Conservation (phyloP, 768 basidiomycete genomes). For the Serendipita vermifera region DNA sequence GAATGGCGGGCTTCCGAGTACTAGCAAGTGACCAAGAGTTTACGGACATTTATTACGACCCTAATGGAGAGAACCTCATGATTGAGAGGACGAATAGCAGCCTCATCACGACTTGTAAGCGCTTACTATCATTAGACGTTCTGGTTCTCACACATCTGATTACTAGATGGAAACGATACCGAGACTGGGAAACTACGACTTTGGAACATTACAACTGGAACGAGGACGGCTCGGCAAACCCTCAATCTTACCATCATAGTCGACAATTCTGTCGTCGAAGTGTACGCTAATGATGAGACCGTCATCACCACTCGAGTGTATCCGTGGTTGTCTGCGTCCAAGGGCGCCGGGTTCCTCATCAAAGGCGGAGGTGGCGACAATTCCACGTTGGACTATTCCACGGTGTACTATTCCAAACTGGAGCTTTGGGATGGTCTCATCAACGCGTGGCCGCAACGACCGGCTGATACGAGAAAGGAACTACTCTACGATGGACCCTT, state of each 20-base stretch:
- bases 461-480: slow-evolving; percentile 13
- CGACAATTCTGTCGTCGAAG: slow-evolving; percentile 18
- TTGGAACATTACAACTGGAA: slow-evolving; percentile 11
- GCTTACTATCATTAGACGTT: background rate
- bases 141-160: slow-evolving; percentile 1
- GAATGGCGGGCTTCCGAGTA: slow-evolving; percentile 15
- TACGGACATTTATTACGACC: slow-evolving; percentile 18
- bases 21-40: slow-evolving; percentile 17
- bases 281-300: slow-evolving; percentile 18
- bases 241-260: slow-evolving; percentile 18
- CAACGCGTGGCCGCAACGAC: slow-evolving; percentile 17
- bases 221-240: background rate
- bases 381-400: background rate
- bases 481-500: slow-evolving; percentile 14
- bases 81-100: slow-evolving; percentile 11
- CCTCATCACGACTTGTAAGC: slow-evolving; percentile 15
- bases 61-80: slow-evolving; percentile 12
- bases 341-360: slow-evolving; percentile 16
- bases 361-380: background rate
- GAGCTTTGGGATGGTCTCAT: slow-evolving; percentile 19
- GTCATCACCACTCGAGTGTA: slow-evolving; percentile 18
- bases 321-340: slow-evolving; percentile 17
- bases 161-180: slow-evolving; percentile 9
- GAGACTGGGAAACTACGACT: slow-evolving; percentile 17
- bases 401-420: slow-evolving; percentile 11